phyloP scores from a whole-genome alignment of 192 early-diverging fungal genomes.

The Entomortierella beljakovae region DNA sequence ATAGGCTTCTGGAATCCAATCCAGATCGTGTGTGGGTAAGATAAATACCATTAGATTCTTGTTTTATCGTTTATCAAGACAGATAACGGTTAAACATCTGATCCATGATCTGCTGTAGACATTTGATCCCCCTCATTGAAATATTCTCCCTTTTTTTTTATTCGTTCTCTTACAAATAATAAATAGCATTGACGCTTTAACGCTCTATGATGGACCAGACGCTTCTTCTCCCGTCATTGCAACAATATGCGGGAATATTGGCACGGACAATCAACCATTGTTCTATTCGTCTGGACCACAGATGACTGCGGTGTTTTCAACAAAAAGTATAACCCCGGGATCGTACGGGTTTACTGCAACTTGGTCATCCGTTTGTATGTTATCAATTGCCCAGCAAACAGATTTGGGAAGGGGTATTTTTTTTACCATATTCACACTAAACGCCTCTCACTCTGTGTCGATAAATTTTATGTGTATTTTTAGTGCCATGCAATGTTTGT shows the following conservation, averaged over 20 bases:
- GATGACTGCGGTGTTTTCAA: conserved; percentile 36
- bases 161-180: not conserved
- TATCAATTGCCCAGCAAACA: not conserved
- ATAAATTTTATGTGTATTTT: not conserved
- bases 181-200: conserved; percentile 35
- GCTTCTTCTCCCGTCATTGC: conserved; percentile 33
- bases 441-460: not conserved
- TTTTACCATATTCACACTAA: not conserved
- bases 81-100: conserved; percentile 2
- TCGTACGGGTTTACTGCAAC: conserved; percentile 16
- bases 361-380: conserved; percentile 33
- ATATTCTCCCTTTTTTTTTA: not conserved
- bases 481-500: conserved; percentile 45
- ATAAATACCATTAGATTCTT: not conserved
- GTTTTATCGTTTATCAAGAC: not conserved
- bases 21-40: conserved; percentile 48
- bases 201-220: conserved; percentile 48
- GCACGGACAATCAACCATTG: conserved; percentile 6
- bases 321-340: conserved; percentile 14
- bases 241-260: conserved; percentile 32
- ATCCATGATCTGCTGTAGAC: too few relatives aligned
- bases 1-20: conserved; percentile 27
- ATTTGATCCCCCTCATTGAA: not conserved
- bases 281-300: conserved; percentile 32
- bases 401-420: not conserved